phyloP scores from a whole-genome alignment of 441 rosid species.

The Pelargonium hybrid region DNA sequence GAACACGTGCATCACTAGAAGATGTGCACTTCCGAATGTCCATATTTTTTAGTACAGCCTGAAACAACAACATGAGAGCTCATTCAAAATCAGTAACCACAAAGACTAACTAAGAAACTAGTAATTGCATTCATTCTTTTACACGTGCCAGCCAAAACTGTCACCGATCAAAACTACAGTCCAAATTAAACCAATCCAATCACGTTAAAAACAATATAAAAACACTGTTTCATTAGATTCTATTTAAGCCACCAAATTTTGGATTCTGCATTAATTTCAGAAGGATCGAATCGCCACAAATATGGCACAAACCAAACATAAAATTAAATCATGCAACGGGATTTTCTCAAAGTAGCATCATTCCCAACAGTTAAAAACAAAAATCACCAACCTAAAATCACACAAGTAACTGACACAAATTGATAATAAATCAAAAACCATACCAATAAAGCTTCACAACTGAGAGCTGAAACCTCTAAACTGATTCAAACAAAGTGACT shows the following conservation, averaged over 20 bases:
- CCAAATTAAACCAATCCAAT: neutral
- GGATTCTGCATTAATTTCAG: neutral
- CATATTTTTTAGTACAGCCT: conserved; percentile 40
- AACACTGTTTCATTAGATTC: neutral
- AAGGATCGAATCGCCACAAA: neutral
- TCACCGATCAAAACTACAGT: neutral
- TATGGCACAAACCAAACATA: neutral
- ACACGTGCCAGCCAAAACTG: neutral
- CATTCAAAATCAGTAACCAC: neutral
- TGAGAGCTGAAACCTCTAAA: conserved; percentile 9
- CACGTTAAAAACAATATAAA: neutral
- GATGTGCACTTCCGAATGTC: conserved; percentile 45
- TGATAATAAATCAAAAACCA: neutral
- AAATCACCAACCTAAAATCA: neutral
- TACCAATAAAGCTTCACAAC: neutral
- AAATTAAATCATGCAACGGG: neutral
- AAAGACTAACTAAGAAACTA: neutral
- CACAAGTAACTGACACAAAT: neutral
- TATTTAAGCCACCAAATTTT: neutral
- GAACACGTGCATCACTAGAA: conserved; percentile 35
- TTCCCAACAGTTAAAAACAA: neutral
- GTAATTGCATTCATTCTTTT: neutral
- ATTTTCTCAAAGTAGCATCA: conserved; percentile 1
- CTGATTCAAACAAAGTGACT: conserved; percentile 8
- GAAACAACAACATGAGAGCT: conserved; percentile 20